Evolutionary conservation across 352 stramenopile genomes (phyloP), one percentile per base, ranked within the genome.

Genomic region (Phytophthora ohioensis): DNA sequence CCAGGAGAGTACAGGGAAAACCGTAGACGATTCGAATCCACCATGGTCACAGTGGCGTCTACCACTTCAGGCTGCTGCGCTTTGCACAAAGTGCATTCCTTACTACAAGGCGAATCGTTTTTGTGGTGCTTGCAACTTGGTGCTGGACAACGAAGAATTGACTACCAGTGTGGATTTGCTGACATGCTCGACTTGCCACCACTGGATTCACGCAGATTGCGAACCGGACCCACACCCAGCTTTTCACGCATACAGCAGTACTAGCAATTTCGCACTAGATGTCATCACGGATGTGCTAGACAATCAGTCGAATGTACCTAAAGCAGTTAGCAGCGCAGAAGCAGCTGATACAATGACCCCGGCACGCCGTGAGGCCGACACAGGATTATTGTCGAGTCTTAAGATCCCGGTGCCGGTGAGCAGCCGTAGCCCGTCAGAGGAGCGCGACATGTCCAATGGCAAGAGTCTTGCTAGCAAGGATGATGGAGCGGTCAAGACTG

Each of bases 181-280:
- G 4, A 80, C 86, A 11, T 97, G 90, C 52, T 87, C 82, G 10
- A 90, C 78, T 2, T 97, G 90, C 34, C 71, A 90, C n/a, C 73
- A 91, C 13, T 97, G 86, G 86, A 83, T 94, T 5, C 90, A 97
- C 41, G 76, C 82, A 6, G 73, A 79, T n/a, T 97, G 90, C 52
- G 90, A 97, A 35, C 85, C 84, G 3, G 88, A 95, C 35, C 75
- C 77, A 5, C 76, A 93, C 17, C 73, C 84, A 61, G 81, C 78
- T 7, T 91, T 93, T 47, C 75, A 88, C 36, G 61, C 73, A 1
- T 67, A 70, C 7, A 70, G 51, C 12, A 72, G 9, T 43, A 70
- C 67, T 32, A 73, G 41, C 6, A 67, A 84, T 4, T 94, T 91
- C 32, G 71, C 82, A 27, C 45, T 94, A 13, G 85, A 92, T 59